Percentiles rank a stretch among this genome's conserved stretches.
Evolutionary conservation across 2,329 filamentous ascomycete species (phyloP).

Genomic region (Aotearoamyces nothofagi): DNA sequence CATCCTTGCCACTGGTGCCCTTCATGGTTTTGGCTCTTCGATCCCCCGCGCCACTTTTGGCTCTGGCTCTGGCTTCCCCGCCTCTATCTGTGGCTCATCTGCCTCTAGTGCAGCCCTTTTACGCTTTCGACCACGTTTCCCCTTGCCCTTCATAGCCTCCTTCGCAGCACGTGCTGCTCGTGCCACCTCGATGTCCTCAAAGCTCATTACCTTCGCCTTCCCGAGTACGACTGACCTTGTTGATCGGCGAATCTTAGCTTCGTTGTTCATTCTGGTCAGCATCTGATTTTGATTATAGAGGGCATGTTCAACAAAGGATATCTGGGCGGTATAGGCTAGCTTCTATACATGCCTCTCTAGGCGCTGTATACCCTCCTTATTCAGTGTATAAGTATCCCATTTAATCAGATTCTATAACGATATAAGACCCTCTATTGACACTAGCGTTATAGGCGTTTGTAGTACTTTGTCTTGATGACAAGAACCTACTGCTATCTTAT

Average conservation of each 20-base stretch:
- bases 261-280: conserved; percentile 8
- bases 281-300: conserved; percentile 14
- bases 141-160: conserved; percentile 6
- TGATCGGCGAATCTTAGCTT: conserved; percentile 8
- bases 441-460: conserved; percentile 17
- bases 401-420: conserved; percentile 12
- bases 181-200: conserved; percentile 16
- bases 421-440: conserved; percentile 10
- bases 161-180: conserved; percentile 7
- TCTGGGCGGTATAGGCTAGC: conserved; percentile 13
- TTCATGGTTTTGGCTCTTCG: conserved; percentile 2
- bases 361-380: conserved; percentile 8
- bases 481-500: conserved; percentile 7
- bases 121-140: conserved; percentile 8
- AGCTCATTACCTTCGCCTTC: conserved; percentile 14
- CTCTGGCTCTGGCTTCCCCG: conserved; percentile 5
- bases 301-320: conserved; percentile 12
- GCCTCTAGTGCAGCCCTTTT: conserved; percentile 4
- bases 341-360: conserved; percentile 13
- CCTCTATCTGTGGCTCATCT: conserved; percentile 2
- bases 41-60: conserved; percentile 4
- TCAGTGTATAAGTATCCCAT: conserved; percentile 9
- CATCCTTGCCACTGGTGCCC: conserved; percentile 1
- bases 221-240: conserved; percentile 7
- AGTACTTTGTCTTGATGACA: conserved; percentile 12